Conservation (phyloP, 2,329 filamentous ascomycete species). For the Tympanopsis confertula region DNA sequence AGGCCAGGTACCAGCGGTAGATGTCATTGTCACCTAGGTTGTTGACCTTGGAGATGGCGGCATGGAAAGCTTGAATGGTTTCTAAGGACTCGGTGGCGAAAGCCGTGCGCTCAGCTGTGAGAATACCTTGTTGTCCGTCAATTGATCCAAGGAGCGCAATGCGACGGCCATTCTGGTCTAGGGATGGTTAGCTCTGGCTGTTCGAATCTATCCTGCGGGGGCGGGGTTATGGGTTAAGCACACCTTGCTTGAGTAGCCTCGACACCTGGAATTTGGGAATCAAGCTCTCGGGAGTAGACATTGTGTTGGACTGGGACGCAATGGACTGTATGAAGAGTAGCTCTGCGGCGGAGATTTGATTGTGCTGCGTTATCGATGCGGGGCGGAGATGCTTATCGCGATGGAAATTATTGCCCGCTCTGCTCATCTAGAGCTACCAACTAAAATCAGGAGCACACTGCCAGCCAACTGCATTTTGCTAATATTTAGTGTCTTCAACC, state of each 20-base stretch:
- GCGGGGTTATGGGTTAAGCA: conserved; percentile 1
- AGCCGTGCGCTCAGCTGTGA: conserved; percentile 50
- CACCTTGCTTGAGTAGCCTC: conserved; percentile 43
- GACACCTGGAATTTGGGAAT: conserved; percentile 29
- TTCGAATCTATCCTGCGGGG: conserved; percentile 33
- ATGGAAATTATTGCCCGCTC: no score
- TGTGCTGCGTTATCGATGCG: no score
- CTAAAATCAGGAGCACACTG: no score
- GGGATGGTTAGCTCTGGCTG: not conserved
- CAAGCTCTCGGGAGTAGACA: no score
- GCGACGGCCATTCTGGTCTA: conserved; percentile 1
- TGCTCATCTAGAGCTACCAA: no score
- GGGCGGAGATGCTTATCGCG: no score
- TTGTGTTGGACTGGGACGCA: no score
- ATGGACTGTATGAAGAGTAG: no score
- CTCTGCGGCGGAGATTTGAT: no score
- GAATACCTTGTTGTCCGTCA: conserved; percentile 34
- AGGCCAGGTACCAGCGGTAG: conserved; percentile 56
- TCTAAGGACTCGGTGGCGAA: conserved; percentile 38
- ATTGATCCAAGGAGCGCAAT: not conserved
- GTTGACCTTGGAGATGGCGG: conserved; percentile 38
- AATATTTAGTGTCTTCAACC: no score
- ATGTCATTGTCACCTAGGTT: conserved; percentile 59
- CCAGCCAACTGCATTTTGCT: no score
- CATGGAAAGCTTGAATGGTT: conserved; percentile 29